Evolutionary conservation across 129 eudicot genomes (phyloP).

Genomic region (Sambucus nigra): DNA sequence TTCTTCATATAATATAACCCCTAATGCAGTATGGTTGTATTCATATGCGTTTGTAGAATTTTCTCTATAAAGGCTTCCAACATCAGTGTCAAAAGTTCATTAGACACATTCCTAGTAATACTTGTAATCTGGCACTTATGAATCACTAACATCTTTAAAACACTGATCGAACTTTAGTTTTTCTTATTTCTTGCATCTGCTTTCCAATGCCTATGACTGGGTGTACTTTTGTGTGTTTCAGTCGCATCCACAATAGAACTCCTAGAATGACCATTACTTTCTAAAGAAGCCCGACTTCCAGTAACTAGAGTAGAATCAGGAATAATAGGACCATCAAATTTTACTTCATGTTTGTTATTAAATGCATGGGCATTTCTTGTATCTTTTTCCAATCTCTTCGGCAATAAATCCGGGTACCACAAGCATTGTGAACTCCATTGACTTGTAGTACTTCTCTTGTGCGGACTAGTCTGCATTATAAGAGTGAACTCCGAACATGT

Average conservation of each 20-base stretch:
- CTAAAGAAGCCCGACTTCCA: constrained; percentile 17
- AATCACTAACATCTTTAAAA: not conserved
- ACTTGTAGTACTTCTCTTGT: no score
- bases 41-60: no score
- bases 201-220: constrained; percentile 79
- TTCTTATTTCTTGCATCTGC: constrained; percentile 85
- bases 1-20: no score
- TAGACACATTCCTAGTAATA: not conserved
- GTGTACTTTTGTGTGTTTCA: constrained; percentile 31
- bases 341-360: constrained; percentile 28
- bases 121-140: constrained; percentile 2
- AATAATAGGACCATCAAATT: constrained; percentile 1
- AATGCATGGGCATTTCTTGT: constrained; percentile 58
- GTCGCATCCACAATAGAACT: constrained; percentile 15
- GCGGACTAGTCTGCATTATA: no score
- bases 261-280: constrained; percentile 7
- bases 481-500: no score
- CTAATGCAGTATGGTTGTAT: no score
- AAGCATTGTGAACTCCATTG: constrained; percentile 18
- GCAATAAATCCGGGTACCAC: constrained; percentile 48
- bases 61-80: not conserved
- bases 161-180: constrained; percentile 9
- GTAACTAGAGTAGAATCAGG: constrained; percentile 13
- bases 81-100: no score
- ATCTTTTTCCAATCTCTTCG: constrained; percentile 82